Evolutionary conservation across 768 basidiomycete species (phyloP).

Genomic region (Rhodocollybia butyracea): DNA sequence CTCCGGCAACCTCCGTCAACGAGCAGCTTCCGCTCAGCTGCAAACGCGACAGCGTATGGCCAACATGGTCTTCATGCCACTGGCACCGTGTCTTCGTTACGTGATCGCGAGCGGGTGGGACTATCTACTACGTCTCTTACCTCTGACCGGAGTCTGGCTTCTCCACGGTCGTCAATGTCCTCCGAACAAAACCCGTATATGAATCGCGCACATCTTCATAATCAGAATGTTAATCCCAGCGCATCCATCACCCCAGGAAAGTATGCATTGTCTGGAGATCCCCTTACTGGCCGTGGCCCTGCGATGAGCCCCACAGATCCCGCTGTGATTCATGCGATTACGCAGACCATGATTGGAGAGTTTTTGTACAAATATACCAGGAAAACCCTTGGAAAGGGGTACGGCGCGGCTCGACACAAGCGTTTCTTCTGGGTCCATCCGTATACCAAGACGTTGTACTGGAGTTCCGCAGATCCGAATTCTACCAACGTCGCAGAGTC

Average conservation of each 20-base stretch:
- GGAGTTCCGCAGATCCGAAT: constrained; percentile 94
- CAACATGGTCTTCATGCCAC: constrained; percentile 39
- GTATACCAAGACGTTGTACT: constrained; percentile 96
- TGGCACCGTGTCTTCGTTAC: constrained; percentile 31
- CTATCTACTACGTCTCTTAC: constrained; percentile 68
- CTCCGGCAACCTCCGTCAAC: constrained; percentile 75
- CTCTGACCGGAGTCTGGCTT: constrained; percentile 65
- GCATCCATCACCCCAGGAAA: constrained; percentile 1
- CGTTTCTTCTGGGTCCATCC: constrained; percentile 99
- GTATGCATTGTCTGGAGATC: neutral
- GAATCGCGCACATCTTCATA: constrained; percentile 28
- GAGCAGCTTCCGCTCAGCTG: constrained; percentile 78
- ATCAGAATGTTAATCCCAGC: constrained; percentile 26
- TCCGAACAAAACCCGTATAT: constrained; percentile 64
- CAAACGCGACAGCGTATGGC: constrained; percentile 54
- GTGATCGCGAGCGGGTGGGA: constrained; percentile 48
- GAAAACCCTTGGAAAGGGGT: constrained; percentile 82
- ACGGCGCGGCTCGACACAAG: constrained; percentile 86
- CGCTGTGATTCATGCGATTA: constrained; percentile 90
- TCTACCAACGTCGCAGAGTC: constrained; percentile 85
- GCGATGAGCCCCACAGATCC: constrained; percentile 74
- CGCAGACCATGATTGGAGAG: constrained; percentile 99
- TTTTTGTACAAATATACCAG: constrained; percentile 98
- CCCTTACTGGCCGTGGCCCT: constrained; percentile 14
- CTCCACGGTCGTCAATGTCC: constrained; percentile 79